Evolutionary conservation across 1,284 basidiomycete genomes (phyloP), one percentile per base, ranked within the genome.

Genomic region (Phellinidium pouzarii): DNA sequence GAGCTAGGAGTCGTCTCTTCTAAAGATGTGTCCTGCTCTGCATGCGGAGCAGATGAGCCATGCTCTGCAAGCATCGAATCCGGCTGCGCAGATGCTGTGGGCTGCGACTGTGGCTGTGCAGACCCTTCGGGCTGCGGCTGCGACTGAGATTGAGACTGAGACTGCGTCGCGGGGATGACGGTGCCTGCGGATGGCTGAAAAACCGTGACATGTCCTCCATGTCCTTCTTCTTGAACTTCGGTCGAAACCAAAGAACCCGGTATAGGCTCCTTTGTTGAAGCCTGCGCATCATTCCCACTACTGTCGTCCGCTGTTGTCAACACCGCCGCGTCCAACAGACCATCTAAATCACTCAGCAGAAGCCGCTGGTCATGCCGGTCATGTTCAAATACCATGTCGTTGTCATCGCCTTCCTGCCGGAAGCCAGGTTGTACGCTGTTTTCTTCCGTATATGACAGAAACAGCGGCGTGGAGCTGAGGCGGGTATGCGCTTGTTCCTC

Each of bases 101-200:
- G 9, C 2, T 44, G 40, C 14, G 27, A 34, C 36, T 51, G 42
- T 5, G 42, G 43, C 23, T 53, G 52, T n/a, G n/a, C n/a, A n/a
- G n/a, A n/a, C n/a, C n/a, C n/a, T n/a, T n/a, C n/a, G n/a, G n/a
- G n/a, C n/a, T n/a, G n/a, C n/a, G n/a, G n/a, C n/a, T n/a, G 38
- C 19, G 51, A 47, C 27, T 44, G 40, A 9, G 27, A 34, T 29
- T 51, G 42, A 11, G 42, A 48, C 23, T 53, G 52, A 20, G 53
- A 50, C 34, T 54, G 53, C 31, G 53, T 38, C 26, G 45, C 48
- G n/a, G 53, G 53, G 17, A 53, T 44, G 20, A 54, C 43, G 5
- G 44, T 54, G 23, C 29, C 48, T 12, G 29, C 41, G 6, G 26
- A 19, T 6, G 26, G 12, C 20, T 47, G 26, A 7, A 3, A n/a